These are phyloP conservation scores for Wolfiporia cocos DNA, from an alignment of 1,284 basidiomycete species.

Conservation along the genomic window DNA sequence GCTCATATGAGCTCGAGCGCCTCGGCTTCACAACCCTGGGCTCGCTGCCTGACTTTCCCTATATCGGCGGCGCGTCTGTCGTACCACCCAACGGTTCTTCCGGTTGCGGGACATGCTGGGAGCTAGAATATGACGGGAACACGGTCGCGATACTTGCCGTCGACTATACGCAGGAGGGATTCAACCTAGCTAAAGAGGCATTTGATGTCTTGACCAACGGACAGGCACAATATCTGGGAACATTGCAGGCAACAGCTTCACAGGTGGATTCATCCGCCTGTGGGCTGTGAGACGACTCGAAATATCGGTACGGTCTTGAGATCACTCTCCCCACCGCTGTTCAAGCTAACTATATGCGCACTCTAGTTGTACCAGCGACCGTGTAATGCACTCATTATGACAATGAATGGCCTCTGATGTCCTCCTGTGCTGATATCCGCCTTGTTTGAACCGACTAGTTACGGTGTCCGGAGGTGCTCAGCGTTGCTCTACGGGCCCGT, in stretches of 20 bases:
- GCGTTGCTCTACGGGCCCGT: too few relatives aligned
- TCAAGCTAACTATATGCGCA: too few relatives aligned
- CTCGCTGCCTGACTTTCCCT: conserved; percentile 38
- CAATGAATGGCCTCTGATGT: too few relatives aligned
- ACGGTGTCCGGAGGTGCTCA: too few relatives aligned
- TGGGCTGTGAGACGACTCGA: conserved; percentile 21
- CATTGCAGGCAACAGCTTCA: conserved; percentile 16
- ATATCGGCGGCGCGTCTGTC: conserved; percentile 37
- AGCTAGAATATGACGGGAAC: conserved; percentile 29
- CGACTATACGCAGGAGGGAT: conserved; percentile 30
- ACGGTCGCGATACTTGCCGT: conserved; percentile 33
- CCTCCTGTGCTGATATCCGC: too few relatives aligned
- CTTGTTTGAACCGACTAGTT: too few relatives aligned
- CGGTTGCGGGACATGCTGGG: conserved; percentile 38
- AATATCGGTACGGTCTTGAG: too few relatives aligned
- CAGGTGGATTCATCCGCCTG: conserved; percentile 19
- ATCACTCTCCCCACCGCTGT: too few relatives aligned
- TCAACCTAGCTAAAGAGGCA: conserved; percentile 31
- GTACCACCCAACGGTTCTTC: conserved; percentile 32
- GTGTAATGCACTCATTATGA: too few relatives aligned
- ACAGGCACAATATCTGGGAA: conserved; percentile 18
- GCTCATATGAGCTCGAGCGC: conserved; percentile 37
- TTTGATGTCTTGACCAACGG: conserved; percentile 25
- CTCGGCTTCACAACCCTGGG: conserved; percentile 36
- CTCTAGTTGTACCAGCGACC: too few relatives aligned